Conservation (phyloP, 164 flowering plant genomes). For the Vitis cinerea region DNA sequence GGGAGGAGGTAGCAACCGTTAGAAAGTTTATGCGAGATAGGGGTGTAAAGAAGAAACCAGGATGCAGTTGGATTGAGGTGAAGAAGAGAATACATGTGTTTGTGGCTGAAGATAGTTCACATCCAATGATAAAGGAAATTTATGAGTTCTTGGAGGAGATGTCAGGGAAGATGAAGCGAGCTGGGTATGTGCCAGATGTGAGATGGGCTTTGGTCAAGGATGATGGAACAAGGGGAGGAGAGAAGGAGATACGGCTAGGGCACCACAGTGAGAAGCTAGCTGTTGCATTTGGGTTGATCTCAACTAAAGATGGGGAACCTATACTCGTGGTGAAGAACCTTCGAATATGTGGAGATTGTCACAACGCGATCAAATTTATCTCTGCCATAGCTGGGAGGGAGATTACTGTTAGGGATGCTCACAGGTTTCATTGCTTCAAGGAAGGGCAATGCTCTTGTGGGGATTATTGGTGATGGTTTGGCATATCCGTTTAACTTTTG, state of each 20-base stretch:
- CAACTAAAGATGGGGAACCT: slow-evolving; percentile 53
- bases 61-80: slow-evolving; percentile 85
- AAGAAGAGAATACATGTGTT: slow-evolving; percentile 57
- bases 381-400: slow-evolving; percentile 61
- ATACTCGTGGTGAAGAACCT: slow-evolving; percentile 71
- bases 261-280: slow-evolving; percentile 90
- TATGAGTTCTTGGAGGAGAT: slow-evolving; percentile 55
- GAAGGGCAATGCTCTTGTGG: slow-evolving; percentile 77
- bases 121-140: slow-evolving; percentile 67
- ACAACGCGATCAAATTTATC: slow-evolving; percentile 68
- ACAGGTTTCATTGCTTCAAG: slow-evolving; percentile 77
- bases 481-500: background rate
- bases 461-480: slow-evolving; percentile 65
- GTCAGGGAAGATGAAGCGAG: slow-evolving; percentile 47
- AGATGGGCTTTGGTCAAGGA: slow-evolving; percentile 62
- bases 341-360: slow-evolving; percentile 84
- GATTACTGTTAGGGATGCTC: slow-evolving; percentile 72
- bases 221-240: slow-evolving; percentile 42
- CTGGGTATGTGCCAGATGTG: slow-evolving; percentile 66
- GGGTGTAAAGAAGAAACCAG: slow-evolving; percentile 74
- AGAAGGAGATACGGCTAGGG: slow-evolving; percentile 49
- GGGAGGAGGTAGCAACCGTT: slow-evolving; percentile 50
- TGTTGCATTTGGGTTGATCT: slow-evolving; percentile 71
- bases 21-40: slow-evolving; percentile 58
- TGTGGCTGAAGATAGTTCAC: slow-evolving; percentile 75